Percentiles rank a stretch among this genome's conserved stretches.
Conservation (phyloP, 2,329 filamentous ascomycete genomes). For the Xylogone sp. region DNA sequence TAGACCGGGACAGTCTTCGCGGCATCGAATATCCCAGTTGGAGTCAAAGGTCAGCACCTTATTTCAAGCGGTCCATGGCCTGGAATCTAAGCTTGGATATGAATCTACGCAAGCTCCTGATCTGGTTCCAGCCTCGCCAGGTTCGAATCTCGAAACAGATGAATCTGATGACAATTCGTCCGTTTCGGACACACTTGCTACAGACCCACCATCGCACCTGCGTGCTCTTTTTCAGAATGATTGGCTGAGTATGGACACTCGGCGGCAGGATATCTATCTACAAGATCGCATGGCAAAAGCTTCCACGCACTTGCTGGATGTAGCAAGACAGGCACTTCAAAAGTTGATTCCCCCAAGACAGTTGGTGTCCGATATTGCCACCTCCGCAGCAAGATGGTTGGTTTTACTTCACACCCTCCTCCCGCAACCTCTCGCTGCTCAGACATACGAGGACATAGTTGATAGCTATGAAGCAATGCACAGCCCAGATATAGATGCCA, state of each 20-base stretch:
- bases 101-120: slow-evolving; percentile 4
- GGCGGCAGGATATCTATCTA: slow-evolving; percentile 19
- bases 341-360: slow-evolving; percentile 22
- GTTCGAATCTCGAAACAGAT: slow-evolving; percentile 3
- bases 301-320: slow-evolving; percentile 6
- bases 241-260: slow-evolving; percentile 20
- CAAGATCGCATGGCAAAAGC: slow-evolving; percentile 34
- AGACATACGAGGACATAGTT: slow-evolving; percentile 19
- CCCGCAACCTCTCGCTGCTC: slow-evolving; percentile 15
- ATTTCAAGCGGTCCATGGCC: slow-evolving; percentile 12
- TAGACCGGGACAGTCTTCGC: slow-evolving; percentile 12
- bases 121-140: slow-evolving; percentile 1
- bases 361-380: slow-evolving; percentile 18
- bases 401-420: slow-evolving; percentile 20
- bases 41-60: slow-evolving; percentile 17
- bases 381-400: slow-evolving; percentile 23
- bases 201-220: slow-evolving; percentile 23
- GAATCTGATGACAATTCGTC: slow-evolving; percentile 12
- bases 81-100: slow-evolving; percentile 13
- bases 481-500: slow-evolving; percentile 17
- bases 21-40: slow-evolving; percentile 17
- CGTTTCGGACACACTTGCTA: slow-evolving; percentile 10
- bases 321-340: slow-evolving; percentile 11
- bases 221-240: slow-evolving; percentile 28
- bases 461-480: slow-evolving; percentile 21